Conservation (phyloP, 208 protist species). For the Trypanosoma platydactyli region DNA sequence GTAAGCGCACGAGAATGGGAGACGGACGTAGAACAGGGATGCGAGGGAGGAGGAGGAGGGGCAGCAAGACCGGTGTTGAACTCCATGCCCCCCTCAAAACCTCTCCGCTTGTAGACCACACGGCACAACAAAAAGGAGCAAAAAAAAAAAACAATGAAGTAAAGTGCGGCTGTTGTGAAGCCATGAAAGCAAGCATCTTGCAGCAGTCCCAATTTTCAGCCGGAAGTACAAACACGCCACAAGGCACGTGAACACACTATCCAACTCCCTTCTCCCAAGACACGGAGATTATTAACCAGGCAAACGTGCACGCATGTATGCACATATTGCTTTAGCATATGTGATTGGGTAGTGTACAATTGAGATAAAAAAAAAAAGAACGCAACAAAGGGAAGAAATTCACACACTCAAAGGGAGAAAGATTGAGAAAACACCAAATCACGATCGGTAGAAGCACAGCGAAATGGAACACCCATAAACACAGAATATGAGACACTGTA, state of each 20-base stretch:
- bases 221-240: too few relatives aligned
- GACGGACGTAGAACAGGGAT: not conserved
- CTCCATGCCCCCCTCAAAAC: conserved; percentile 14
- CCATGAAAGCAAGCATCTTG: too few relatives aligned
- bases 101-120: not conserved
- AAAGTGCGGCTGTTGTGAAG: not conserved
- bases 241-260: too few relatives aligned
- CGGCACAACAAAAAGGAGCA: not conserved
- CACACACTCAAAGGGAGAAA: conserved; percentile 10
- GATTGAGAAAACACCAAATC: conserved; percentile 14
- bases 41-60: conserved; percentile 3
- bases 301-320: too few relatives aligned
- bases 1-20: conserved; percentile 15
- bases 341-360: too few relatives aligned
- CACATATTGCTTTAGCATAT: too few relatives aligned
- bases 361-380: not conserved
- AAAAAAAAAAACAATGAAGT: not conserved
- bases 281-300: conserved; percentile 3
- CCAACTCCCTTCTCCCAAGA: not conserved
- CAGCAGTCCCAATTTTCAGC: too few relatives aligned
- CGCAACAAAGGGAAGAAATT: not conserved
- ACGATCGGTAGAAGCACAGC: too few relatives aligned
- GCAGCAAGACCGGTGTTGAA: not conserved
- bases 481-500: not conserved
- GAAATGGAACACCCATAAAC: not conserved